Conservation (phyloP, 768 basidiomycete genomes). For the Trametes coccinea region DNA sequence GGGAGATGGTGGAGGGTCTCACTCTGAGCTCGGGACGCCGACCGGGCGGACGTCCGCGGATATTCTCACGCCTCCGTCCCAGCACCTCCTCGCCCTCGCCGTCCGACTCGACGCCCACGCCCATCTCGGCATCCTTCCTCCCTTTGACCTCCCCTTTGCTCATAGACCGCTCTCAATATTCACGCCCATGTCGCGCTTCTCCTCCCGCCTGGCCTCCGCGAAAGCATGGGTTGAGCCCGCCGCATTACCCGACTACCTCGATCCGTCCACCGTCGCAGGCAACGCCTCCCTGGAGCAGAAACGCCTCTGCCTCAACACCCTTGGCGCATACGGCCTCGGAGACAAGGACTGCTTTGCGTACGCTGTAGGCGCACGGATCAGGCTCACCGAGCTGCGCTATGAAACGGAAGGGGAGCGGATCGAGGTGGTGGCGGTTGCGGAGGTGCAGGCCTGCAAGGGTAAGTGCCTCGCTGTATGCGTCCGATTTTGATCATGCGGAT, state of each 20-base stretch:
- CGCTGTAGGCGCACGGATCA: slow-evolving; percentile 57
- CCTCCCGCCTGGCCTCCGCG: slow-evolving; percentile 23
- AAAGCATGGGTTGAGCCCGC: slow-evolving; percentile 65
- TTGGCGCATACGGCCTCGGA: slow-evolving; percentile 71
- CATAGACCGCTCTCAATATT: neutral
- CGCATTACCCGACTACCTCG: slow-evolving; percentile 57
- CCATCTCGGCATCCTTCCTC: neutral
- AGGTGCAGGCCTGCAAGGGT: slow-evolving; percentile 65
- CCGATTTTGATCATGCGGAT: neutral
- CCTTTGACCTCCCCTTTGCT: too few species aligned
- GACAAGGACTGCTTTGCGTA: slow-evolving; percentile 61
- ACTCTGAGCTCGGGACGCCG: neutral
- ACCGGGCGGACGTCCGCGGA: neutral
- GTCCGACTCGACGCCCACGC: neutral
- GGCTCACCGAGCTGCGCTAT: slow-evolving; percentile 59
- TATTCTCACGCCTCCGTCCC: neutral
- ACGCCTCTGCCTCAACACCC: slow-evolving; percentile 66
- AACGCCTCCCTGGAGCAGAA: slow-evolving; percentile 65
- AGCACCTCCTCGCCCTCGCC: neutral
- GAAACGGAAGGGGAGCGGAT: slow-evolving; percentile 47
- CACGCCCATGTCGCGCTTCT: slow-evolving; percentile 9
- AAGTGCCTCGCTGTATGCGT: slow-evolving; percentile 24
- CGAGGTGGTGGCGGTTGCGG: slow-evolving; percentile 63
- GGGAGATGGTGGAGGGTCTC: too few species aligned
- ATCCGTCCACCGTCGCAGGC: slow-evolving; percentile 58